These are phyloP conservation scores for Favolaschia claudopus DNA, from an alignment of 768 basidiomycete species.

Conservation along the genomic window DNA sequence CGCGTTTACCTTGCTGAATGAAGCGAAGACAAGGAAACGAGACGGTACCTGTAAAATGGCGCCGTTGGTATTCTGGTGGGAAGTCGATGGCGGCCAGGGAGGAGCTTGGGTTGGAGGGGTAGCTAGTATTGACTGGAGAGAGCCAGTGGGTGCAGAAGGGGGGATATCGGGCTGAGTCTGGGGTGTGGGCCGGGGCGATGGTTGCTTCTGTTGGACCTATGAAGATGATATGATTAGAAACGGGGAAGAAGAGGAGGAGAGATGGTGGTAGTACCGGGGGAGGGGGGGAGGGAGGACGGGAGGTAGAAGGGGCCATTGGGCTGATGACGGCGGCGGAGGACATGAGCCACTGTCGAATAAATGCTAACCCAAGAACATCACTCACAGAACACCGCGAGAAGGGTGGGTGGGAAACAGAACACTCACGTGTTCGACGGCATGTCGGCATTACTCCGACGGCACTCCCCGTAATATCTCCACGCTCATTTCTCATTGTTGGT, in stretches of 20 bases:
- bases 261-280: constrained; percentile 6
- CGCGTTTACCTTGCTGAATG: constrained; percentile 11
- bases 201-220: constrained; percentile 11
- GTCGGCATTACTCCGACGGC: too few relatives aligned
- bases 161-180: constrained; percentile 9
- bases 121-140: constrained; percentile 57
- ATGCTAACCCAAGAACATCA: too few relatives aligned
- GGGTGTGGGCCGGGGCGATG: constrained; percentile 1
- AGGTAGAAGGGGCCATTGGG: neutral
- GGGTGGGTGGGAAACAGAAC: too few relatives aligned
- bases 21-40: neutral
- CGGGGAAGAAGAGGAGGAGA: neutral
- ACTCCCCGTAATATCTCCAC: too few relatives aligned
- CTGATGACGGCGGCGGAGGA: neutral
- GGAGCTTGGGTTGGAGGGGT: constrained; percentile 55
- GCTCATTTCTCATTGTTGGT: too few relatives aligned
- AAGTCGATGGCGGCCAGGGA: constrained; percentile 44
- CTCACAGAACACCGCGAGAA: too few relatives aligned
- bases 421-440: too few relatives aligned
- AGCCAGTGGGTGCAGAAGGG: constrained; percentile 9
- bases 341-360: constrained; percentile 1
- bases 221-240: constrained; percentile 2
- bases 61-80: constrained; percentile 40
- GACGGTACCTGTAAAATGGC: constrained; percentile 49
- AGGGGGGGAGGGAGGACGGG: constrained; percentile 1